Evolutionary conservation across 192 early-diverging fungal genomes (phyloP).

Genomic region (Geranomyces michiganensis): DNA sequence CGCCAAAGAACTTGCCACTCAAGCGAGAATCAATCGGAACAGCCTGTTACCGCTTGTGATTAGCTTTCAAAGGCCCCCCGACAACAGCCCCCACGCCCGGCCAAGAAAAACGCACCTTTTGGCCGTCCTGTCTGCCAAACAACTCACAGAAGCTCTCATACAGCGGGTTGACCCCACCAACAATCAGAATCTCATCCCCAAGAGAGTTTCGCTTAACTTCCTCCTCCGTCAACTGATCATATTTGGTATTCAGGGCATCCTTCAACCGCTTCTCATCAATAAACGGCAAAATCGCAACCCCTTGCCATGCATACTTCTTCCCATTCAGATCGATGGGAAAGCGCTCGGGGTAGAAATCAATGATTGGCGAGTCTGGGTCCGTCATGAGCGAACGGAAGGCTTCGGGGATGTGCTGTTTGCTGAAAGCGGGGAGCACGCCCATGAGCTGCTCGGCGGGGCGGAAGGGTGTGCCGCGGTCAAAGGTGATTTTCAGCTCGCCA

Average conservation of each 20-base stretch:
- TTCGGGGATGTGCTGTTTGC: conserved; percentile 79
- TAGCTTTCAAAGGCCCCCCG: background rate
- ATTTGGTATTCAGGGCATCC: conserved; percentile 69
- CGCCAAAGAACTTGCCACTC: conserved; percentile 39
- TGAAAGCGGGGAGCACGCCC: conserved; percentile 92
- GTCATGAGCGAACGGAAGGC: conserved; percentile 85
- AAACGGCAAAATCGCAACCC: conserved; percentile 97
- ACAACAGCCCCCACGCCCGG: background rate
- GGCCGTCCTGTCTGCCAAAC: conserved; percentile 31
- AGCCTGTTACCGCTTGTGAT: conserved; percentile 30
- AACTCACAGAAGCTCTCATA: conserved; percentile 50
- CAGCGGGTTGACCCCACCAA: conserved; percentile 34
- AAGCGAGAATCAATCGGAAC: conserved; percentile 39
- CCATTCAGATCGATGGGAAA: conserved; percentile 97
- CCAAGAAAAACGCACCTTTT: conserved; percentile 8
- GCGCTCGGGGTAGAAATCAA: conserved; percentile 90
- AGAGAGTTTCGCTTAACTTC: conserved; percentile 46
- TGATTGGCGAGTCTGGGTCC: conserved; percentile 82
- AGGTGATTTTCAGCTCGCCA: conserved; percentile 60
- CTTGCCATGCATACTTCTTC: conserved; percentile 98
- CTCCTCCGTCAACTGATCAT: conserved; percentile 46
- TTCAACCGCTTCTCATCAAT: conserved; percentile 89
- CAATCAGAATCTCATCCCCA: conserved; percentile 49
- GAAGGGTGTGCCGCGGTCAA: conserved; percentile 85
- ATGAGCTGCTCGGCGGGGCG: conserved; percentile 97